phyloP scores from a whole-genome alignment of 371 early-diverging fungal species.

The Conidiobolus incongruus region DNA sequence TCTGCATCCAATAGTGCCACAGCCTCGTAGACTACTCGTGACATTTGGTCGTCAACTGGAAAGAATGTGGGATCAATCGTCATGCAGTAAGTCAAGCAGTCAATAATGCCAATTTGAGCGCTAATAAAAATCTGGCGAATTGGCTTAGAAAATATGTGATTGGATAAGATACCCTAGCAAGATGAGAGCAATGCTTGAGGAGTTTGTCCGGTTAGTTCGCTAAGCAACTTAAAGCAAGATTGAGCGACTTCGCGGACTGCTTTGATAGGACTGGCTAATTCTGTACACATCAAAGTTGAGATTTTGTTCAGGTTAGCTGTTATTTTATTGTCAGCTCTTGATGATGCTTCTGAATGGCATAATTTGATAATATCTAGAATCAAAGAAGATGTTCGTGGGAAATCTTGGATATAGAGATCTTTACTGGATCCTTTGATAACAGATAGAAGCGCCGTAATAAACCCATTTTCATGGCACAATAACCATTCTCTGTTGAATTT shows the following conservation, averaged over 20 bases:
- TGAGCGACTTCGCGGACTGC: slow-evolving; percentile 80
- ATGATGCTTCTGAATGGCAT: slow-evolving; percentile 24
- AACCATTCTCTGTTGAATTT: slow-evolving; percentile 76
- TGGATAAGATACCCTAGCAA: slow-evolving; percentile 21
- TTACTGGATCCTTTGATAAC: slow-evolving; percentile 80
- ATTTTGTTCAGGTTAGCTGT: slow-evolving; percentile 28
- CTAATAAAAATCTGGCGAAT: slow-evolving; percentile 84
- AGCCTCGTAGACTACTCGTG: slow-evolving; percentile 76
- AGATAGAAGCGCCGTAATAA: slow-evolving; percentile 75
- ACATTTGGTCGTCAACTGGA: slow-evolving; percentile 66
- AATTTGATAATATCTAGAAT: slow-evolving; percentile 54
- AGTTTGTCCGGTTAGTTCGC: slow-evolving; percentile 32
- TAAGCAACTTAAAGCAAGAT: slow-evolving; percentile 52
- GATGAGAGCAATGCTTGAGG: no score
- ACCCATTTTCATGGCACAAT: slow-evolving; percentile 75
- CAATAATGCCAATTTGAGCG: slow-evolving; percentile 95
- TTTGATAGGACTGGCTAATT: slow-evolving; percentile 79
- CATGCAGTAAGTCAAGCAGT: slow-evolving; percentile 91
- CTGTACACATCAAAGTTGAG: slow-evolving; percentile 58
- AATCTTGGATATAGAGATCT: slow-evolving; percentile 50
- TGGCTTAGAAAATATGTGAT: slow-evolving; percentile 91
- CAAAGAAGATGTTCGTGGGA: slow-evolving; percentile 52
- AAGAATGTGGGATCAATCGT: slow-evolving; percentile 75
- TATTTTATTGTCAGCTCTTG: slow-evolving; percentile 9
- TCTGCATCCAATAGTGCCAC: slow-evolving; percentile 92